phyloP scores from a whole-genome alignment of 2,329 filamentous ascomycete species.

The Phialophora chinensis region DNA sequence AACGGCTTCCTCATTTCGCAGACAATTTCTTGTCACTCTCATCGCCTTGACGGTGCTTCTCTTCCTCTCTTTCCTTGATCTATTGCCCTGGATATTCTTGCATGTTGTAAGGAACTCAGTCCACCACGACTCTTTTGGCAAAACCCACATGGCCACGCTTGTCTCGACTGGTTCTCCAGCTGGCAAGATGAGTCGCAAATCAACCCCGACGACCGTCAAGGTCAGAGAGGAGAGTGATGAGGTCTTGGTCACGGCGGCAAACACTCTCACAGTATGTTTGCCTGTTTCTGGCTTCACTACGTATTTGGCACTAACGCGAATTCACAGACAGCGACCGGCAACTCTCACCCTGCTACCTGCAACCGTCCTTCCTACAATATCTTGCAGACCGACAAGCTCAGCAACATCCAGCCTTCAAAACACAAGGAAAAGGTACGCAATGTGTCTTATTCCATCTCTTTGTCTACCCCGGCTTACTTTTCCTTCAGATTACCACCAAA shows the following conservation, averaged over 20 bases:
- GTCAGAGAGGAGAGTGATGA: conserved; percentile 34
- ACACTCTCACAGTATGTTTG: conserved; percentile 27
- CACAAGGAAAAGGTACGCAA: conserved; percentile 33
- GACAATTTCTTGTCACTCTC: conserved; percentile 26
- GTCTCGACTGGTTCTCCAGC: conserved; percentile 35
- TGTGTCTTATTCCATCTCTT: background rate
- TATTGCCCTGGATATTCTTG: conserved; percentile 32
- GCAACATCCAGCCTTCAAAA: conserved; percentile 31
- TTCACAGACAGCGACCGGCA: conserved; percentile 45
- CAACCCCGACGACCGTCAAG: conserved; percentile 35
- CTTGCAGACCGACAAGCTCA: conserved; percentile 28
- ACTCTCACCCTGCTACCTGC: conserved; percentile 12
- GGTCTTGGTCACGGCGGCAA: conserved; percentile 17
- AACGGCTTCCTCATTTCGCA: conserved; percentile 29
- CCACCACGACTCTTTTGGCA: conserved; percentile 1
- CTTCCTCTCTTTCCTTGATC: conserved; percentile 22
- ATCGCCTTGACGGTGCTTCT: conserved; percentile 24
- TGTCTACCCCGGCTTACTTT: background rate
- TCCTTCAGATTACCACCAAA: conserved; percentile 33
- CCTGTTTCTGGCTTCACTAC: conserved; percentile 12
- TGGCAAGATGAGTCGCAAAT: conserved; percentile 34
- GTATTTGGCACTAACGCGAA: conserved; percentile 17
- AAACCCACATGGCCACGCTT: conserved; percentile 30
- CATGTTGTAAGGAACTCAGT: conserved; percentile 27
- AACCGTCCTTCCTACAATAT: conserved; percentile 29